Percentiles rank a stretch among this genome's conserved stretches.
These are phyloP conservation scores for Syzygium oleosum DNA, from an alignment of 345 rosid genomes.

Conservation along the genomic window DNA sequence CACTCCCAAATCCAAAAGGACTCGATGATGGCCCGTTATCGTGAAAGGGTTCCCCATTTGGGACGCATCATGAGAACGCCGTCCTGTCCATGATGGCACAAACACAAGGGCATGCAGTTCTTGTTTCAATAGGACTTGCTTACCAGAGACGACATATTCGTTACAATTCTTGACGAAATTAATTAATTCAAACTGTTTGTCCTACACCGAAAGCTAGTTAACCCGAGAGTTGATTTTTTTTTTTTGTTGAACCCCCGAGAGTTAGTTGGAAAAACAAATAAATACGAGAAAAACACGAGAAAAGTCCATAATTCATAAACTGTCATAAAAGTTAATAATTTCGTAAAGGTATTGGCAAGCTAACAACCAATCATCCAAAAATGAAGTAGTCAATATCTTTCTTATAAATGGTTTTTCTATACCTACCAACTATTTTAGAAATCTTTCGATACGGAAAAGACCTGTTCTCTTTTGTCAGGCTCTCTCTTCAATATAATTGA, in stretches of 20 bases:
- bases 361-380: too few species aligned
- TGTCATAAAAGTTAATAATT: neutral
- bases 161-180: neutral
- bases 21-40: neutral
- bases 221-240: too few species aligned
- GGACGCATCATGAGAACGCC: neutral
- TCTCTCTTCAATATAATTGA: neutral
- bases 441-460: too few species aligned
- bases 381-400: too few species aligned
- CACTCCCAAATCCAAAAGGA: neutral
- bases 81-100: too few species aligned
- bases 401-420: too few species aligned
- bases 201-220: too few species aligned
- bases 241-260: too few species aligned
- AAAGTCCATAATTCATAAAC: neutral
- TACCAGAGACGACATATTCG: neutral
- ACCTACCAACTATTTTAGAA: too few species aligned
- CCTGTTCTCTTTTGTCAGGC: neutral
- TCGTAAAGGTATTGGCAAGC: neutral
- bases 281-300: accelerated
- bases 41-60: neutral
- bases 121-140: neutral
- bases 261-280: neutral
- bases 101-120: neutral
- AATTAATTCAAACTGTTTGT: neutral